These are phyloP conservation scores for Akanthomyces dipterigenus DNA, from an alignment of 2,329 filamentous ascomycete genomes.

Conservation along the genomic window DNA sequence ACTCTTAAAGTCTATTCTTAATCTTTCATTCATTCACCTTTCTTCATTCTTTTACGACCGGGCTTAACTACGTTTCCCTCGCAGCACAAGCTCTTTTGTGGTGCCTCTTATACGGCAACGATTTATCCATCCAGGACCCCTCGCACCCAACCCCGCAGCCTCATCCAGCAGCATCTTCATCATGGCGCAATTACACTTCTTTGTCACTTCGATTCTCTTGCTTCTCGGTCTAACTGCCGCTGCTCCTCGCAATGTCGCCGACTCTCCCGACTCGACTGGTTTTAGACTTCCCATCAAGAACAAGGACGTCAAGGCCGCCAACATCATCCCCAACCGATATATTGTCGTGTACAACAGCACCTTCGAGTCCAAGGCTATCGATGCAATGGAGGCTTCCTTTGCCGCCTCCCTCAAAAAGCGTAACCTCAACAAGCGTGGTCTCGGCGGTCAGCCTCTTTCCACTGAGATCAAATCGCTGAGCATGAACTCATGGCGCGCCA, in stretches of 20 bases:
- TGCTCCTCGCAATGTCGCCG: conserved; percentile 17
- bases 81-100: not conserved
- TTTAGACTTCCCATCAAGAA: conserved; percentile 44
- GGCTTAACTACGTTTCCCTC: conserved; percentile 15
- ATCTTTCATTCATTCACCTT: conserved; percentile 16
- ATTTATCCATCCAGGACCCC: conserved; percentile 13
- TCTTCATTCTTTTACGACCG: conserved; percentile 14
- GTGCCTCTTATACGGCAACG: not conserved
- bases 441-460: conserved; percentile 41
- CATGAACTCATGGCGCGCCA: conserved; percentile 45
- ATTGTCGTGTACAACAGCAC: conserved; percentile 59
- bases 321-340: conserved; percentile 50
- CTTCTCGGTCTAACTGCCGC: conserved; percentile 19
- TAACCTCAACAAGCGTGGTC: conserved; percentile 46
- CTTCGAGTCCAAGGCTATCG: conserved; percentile 40
- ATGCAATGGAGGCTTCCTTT: conserved; percentile 42
- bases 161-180: not conserved
- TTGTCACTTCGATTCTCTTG: not conserved
- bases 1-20: conserved; percentile 6
- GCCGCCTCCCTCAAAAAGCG: conserved; percentile 46
- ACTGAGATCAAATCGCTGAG: conserved; percentile 39
- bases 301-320: conserved; percentile 39
- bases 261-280: conserved; percentile 16
- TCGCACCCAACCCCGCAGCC: not conserved
- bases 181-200: conserved; percentile 4